phyloP scores from a whole-genome alignment of 2,329 filamentous ascomycete species.

The Chrysoporthe cubensis region DNA sequence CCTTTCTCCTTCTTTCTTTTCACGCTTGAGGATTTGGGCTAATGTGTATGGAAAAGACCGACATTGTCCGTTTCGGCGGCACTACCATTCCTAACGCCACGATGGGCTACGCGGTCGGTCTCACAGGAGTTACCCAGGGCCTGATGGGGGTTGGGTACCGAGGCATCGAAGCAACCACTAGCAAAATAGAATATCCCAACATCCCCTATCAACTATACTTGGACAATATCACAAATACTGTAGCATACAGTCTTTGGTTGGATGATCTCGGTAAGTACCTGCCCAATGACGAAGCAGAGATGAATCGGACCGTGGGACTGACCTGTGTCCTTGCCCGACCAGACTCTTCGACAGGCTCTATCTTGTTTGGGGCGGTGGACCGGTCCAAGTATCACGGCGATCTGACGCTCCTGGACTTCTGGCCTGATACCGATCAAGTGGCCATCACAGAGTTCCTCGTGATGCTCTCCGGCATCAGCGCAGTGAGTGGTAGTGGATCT shows the following conservation, averaged over 20 bases:
- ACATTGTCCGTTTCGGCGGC: neutral
- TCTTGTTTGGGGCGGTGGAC: conserved; percentile 19
- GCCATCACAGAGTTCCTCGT: conserved; percentile 7
- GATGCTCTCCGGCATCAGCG: conserved; percentile 6
- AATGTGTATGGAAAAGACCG: neutral
- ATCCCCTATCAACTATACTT: neutral
- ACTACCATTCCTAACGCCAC: neutral
- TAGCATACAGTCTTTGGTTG: conserved; percentile 12
- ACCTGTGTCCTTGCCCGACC: neutral
- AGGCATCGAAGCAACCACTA: neutral
- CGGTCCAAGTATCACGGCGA: conserved; percentile 13
- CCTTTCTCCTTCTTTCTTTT: neutral
- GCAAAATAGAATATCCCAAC: neutral
- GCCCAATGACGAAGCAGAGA: neutral
- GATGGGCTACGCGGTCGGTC: neutral
- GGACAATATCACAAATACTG: neutral
- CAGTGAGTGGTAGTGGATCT: conserved; percentile 6
- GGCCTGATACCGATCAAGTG: neutral
- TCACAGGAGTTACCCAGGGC: neutral
- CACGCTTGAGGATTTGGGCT: neutral
- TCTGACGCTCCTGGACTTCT: conserved; percentile 11
- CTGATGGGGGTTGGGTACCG: conserved; percentile 7
- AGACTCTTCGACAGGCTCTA: conserved; percentile 10
- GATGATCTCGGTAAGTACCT: conserved; percentile 7
- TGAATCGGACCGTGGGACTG: neutral